phyloP scores from a whole-genome alignment of 1,284 basidiomycete species.

The Blastosporella zonata region DNA sequence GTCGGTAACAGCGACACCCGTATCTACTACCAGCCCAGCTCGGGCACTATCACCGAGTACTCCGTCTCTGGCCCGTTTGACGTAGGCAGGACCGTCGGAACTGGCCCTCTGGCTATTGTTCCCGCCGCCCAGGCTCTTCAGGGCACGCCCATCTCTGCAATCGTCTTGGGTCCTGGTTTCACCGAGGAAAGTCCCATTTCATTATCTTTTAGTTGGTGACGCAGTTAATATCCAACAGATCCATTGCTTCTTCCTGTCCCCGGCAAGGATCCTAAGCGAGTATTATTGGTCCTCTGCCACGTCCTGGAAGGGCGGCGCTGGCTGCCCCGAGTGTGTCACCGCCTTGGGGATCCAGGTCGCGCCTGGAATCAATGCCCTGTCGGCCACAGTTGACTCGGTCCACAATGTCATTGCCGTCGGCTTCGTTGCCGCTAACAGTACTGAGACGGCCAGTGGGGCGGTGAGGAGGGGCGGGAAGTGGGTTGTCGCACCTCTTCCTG shows the following conservation, averaged over 20 bases:
- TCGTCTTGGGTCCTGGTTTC: neutral
- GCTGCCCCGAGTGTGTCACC: conserved; percentile 4
- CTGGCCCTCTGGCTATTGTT: neutral
- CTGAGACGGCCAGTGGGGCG: conserved; percentile 1
- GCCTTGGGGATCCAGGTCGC: conserved; percentile 1
- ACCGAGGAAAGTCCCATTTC: neutral
- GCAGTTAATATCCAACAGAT: neutral
- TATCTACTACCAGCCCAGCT: conserved; percentile 4
- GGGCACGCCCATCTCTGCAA: conserved; percentile 3
- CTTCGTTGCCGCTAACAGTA: neutral
- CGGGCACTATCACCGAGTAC: conserved; percentile 4
- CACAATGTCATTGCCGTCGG: neutral
- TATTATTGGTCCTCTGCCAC: neutral
- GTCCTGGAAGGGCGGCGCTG: neutral
- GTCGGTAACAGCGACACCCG: conserved; percentile 1
- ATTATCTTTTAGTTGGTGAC: neutral
- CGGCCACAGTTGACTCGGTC: neutral
- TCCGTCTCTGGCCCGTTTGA: conserved; percentile 1
- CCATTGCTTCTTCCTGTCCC: conserved; percentile 5
- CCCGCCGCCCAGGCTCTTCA: neutral
- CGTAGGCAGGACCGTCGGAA: neutral
- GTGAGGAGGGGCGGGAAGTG: conserved; percentile 7
- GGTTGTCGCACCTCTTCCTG: neutral
- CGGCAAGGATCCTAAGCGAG: neutral
- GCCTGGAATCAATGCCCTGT: neutral